Evolutionary conservation across 768 basidiomycete species (phyloP), one percentile per base, ranked within the genome.

Genomic region (Tulasnella sp.): DNA sequence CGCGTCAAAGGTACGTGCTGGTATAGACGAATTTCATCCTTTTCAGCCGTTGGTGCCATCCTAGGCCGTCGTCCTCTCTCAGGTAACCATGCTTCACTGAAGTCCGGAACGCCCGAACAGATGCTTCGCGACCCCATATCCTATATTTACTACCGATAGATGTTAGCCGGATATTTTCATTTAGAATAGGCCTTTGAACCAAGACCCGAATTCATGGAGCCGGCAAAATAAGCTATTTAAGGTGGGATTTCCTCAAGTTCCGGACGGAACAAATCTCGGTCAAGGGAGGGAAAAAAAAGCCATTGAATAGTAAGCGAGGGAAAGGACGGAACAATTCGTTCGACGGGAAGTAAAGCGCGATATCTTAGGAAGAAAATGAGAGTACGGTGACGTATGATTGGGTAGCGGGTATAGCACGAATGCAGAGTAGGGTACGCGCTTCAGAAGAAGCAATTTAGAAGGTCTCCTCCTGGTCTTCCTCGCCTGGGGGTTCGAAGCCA

Each of bases 381-480:
- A 31, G 24, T 60, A n/a, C n/a, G 18, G 46, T 46, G 46, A 46
- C 46, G 64, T 31, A 34, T 18, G 64, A 69, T 34, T 54, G 54
- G 64, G 64, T 69, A 69, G 28, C 28, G 28, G 64, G 34, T 28
- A 37, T 28, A 12, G 28, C 64, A 28, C 28, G 64, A 28, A 69
- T 28, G 64, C 64, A 18, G n/a, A 28, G 64, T 69, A 28, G 64
- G 28, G 64, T 18, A 69, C 31, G 34, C 31, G 34, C 31, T 16
- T 37, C 28, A 14, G 1, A 7, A 24, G 31, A 37, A 31, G 14
- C 22, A 24, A 22, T 72, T 73, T 80, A 80, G 74, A 80, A 80
- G 34, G 79, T 80, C 74, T 80, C 79, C 79, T 80, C 79, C 48
- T 75, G 8, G 4, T 80, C 79, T 34, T 64, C 79, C 46, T 46